These are phyloP conservation scores for Alliaria petiolata DNA, from an alignment of 345 rosid genomes.

Conservation along the genomic window DNA sequence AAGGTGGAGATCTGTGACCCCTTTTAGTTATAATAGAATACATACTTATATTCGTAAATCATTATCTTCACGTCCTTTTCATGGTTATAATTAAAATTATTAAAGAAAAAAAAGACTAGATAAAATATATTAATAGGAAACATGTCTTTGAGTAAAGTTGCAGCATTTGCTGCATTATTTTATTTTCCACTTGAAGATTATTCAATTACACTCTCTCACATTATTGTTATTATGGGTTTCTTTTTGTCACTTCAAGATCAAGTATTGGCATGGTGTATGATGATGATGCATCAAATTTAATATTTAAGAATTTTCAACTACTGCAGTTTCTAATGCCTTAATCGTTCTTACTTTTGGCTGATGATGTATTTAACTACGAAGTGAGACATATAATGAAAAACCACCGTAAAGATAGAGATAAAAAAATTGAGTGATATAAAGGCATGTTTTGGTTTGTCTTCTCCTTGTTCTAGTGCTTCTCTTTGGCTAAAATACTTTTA, in stretches of 20 bases:
- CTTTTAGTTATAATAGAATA: conserved; percentile 10
- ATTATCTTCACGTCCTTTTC: conserved; percentile 29
- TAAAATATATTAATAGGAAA: not conserved
- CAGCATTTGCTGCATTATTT: conserved; percentile 31
- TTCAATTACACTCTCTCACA: conserved; percentile 25
- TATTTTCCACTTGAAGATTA: conserved; percentile 33
- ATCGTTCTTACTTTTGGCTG: conserved; percentile 23
- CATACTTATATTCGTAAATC: conserved; percentile 10
- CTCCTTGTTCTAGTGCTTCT: conserved; percentile 39
- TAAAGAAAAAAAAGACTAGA: conserved; percentile 1
- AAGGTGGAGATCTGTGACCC: conserved; percentile 29
- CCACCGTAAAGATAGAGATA: conserved; percentile 23
- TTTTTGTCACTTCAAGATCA: conserved; percentile 38
- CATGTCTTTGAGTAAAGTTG: conserved; percentile 32
- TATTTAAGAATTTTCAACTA: conserved; percentile 7
- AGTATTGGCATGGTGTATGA: conserved; percentile 30
- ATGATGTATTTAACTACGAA: conserved; percentile 17
- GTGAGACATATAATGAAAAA: conserved; percentile 19
- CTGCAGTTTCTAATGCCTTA: not conserved
- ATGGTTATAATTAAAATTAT: not conserved
- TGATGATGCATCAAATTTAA: conserved; percentile 19
- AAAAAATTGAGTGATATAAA: conserved; percentile 25
- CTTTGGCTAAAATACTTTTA: conserved; percentile 24
- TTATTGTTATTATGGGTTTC: conserved; percentile 29
- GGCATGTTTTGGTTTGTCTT: conserved; percentile 41